Evolutionary conservation across 129 eudicot species (phyloP).

Genomic region (Escallonia rubra): DNA sequence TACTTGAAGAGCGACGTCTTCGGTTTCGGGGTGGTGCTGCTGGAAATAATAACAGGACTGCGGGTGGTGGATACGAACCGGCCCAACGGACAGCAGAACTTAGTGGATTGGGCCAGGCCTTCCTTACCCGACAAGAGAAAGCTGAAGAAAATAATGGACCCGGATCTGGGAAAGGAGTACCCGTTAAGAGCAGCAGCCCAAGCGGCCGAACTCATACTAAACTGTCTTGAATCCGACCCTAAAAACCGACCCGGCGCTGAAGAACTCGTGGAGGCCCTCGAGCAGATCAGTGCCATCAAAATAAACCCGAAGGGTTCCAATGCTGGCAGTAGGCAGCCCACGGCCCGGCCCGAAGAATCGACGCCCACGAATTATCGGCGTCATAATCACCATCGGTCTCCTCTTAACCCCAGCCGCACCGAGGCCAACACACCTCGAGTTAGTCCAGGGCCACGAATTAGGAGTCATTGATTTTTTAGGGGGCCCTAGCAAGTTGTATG

Average conservation of each 20-base stretch:
- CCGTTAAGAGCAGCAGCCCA: slow-evolving; percentile 39
- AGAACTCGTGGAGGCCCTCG: slow-evolving; percentile 35
- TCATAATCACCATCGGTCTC: slow-evolving; percentile 25
- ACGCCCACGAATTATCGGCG: slow-evolving; percentile 11
- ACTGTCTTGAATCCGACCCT: slow-evolving; percentile 51
- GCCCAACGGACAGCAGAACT: slow-evolving; percentile 47
- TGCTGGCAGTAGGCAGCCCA: slow-evolving; percentile 4
- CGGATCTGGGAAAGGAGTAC: slow-evolving; percentile 38
- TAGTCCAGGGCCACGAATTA: slow-evolving; percentile 18
- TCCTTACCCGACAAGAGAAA: slow-evolving; percentile 33
- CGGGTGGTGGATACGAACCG: slow-evolving; percentile 62
- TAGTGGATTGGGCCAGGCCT: slow-evolving; percentile 72
- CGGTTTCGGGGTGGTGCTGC: slow-evolving; percentile 71
- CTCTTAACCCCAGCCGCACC: slow-evolving; percentile 22
- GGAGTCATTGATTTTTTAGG: slow-evolving; percentile 38
- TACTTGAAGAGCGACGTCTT: slow-evolving; percentile 72
- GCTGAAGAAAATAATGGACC: slow-evolving; percentile 53
- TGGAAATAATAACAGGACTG: slow-evolving; percentile 62
- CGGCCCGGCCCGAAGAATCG: not conserved
- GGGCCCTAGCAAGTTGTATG: too few relatives aligned
- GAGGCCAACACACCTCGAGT: not conserved
- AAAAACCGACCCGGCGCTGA: slow-evolving; percentile 56
- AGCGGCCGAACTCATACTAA: slow-evolving; percentile 43
- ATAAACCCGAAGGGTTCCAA: slow-evolving; percentile 27
- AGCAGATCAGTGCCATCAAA: slow-evolving; percentile 23